A percentile compares a stretch with the other conserved stretches of the same genome.
Conservation (phyloP, 208 protist genomes). For the Porcisia hertigi region DNA sequence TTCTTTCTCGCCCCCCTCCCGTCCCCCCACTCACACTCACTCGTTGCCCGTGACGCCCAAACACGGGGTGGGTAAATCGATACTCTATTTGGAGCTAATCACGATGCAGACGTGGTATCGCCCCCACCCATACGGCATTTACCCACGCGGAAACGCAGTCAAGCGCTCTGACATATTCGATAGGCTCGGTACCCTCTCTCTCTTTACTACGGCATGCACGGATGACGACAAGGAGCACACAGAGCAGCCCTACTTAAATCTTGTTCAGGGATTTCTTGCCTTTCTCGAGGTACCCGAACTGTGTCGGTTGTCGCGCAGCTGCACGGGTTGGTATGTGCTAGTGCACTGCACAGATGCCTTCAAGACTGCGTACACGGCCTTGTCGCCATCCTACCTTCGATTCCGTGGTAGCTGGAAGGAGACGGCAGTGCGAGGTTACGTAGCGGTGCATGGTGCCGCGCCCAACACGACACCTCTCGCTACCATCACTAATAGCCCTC, state of each 20-base stretch:
- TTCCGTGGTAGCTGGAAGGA: constrained; percentile 80
- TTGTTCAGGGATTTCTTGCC: constrained; percentile 65
- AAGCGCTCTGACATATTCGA: constrained; percentile 43
- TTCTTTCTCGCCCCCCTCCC: not conserved
- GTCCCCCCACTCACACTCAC: not conserved
- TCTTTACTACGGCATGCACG: constrained; percentile 47
- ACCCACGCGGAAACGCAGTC: constrained; percentile 76
- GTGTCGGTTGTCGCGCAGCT: constrained; percentile 67
- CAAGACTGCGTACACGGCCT: constrained; percentile 66
- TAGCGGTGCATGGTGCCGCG: constrained; percentile 5
- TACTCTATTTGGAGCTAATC: not conserved
- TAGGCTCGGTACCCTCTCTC: constrained; percentile 73
- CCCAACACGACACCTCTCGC: not conserved
- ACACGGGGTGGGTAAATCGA: not conserved
- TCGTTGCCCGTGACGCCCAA: not conserved
- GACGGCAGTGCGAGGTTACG: constrained; percentile 66
- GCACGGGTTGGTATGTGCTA: constrained; percentile 83
- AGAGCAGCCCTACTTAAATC: constrained; percentile 74
- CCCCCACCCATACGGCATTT: constrained; percentile 79
- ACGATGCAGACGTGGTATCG: constrained; percentile 75
- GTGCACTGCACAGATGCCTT: constrained; percentile 82
- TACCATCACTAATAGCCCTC: not conserved
- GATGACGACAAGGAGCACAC: constrained; percentile 53
- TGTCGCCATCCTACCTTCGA: constrained; percentile 56
- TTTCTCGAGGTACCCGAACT: constrained; percentile 68